Conservation (phyloP, 2,329 filamentous ascomycete species). For the Cercospora sesami region DNA sequence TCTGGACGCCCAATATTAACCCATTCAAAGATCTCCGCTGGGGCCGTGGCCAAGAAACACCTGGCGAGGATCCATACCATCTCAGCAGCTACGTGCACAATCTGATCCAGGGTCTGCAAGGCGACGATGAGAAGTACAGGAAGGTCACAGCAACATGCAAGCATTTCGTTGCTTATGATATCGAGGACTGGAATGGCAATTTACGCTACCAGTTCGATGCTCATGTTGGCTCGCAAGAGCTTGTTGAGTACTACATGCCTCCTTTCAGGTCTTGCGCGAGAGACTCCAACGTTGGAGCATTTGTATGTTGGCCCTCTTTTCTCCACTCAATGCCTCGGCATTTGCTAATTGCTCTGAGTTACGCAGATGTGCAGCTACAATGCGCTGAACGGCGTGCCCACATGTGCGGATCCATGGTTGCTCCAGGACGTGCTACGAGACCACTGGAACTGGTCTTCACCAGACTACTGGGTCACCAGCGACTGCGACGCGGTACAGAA, state of each 20-base stretch:
- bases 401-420: conserved; percentile 64
- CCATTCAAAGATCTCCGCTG: conserved; percentile 59
- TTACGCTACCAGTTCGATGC: conserved; percentile 56
- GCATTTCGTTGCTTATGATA: conserved; percentile 44
- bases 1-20: conserved; percentile 65
- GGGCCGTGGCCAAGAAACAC: conserved; percentile 37
- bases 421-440: conserved; percentile 64
- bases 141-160: conserved; percentile 51
- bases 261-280: conserved; percentile 58
- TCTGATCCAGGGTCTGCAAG: conserved; percentile 40
- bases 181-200: conserved; percentile 38
- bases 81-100: conserved; percentile 39
- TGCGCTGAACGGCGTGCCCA: conserved; percentile 64
- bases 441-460: conserved; percentile 63
- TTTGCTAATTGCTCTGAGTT: background rate
- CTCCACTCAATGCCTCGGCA: background rate
- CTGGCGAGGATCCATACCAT: conserved; percentile 47
- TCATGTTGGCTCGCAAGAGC: conserved; percentile 59
- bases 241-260: conserved; percentile 67
- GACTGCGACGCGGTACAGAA: conserved; percentile 64
- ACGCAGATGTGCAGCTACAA: conserved; percentile 44
- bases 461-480: conserved; percentile 63
- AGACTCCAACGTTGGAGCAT: conserved; percentile 48
- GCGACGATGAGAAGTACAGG: conserved; percentile 39
- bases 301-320: conserved; percentile 53